These are phyloP conservation scores for Glonium stellatum DNA, from an alignment of 495 filamentous ascomycete species.

Conservation along the genomic window DNA sequence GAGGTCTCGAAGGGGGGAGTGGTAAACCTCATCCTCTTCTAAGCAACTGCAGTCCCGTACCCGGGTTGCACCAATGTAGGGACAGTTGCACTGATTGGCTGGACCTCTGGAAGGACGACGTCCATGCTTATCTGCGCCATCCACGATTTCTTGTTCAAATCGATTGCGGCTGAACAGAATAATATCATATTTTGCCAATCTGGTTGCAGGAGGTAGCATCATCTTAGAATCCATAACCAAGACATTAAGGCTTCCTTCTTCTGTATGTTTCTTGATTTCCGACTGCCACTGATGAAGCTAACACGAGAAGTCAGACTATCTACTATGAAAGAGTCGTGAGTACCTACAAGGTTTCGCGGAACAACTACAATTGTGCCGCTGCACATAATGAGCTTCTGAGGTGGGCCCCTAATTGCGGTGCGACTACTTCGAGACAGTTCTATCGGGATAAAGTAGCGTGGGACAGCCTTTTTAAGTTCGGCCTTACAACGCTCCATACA, in stretches of 20 bases:
- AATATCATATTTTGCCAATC: conserved; percentile 66
- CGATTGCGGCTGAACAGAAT: conserved; percentile 67
- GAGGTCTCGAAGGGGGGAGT: conserved; percentile 59
- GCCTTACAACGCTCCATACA: conserved; percentile 45
- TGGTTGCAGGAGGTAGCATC: conserved; percentile 50
- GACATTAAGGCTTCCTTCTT: conserved; percentile 50
- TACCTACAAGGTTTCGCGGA: conserved; percentile 49
- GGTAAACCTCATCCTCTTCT: conserved; percentile 37
- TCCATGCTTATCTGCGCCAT: conserved; percentile 37
- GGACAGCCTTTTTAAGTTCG: conserved; percentile 48
- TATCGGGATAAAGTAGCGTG: conserved; percentile 39
- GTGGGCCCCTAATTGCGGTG: conserved; percentile 31
- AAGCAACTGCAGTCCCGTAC: conserved; percentile 41
- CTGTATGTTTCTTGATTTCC: conserved; percentile 65
- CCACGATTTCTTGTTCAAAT: conserved; percentile 56
- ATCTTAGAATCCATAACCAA: conserved; percentile 49
- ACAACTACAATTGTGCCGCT: conserved; percentile 64
- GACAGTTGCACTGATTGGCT: conserved; percentile 36
- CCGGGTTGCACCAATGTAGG: conserved; percentile 40
- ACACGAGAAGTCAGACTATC: too few species aligned
- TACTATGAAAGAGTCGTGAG: too few species aligned
- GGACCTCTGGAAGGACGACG: conserved; percentile 18
- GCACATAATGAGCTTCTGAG: conserved; percentile 54
- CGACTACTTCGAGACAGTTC: conserved; percentile 42
- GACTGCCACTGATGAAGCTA: conserved; percentile 57